Conservation (phyloP, 805 yeast species). For the fission yeast (Schizosaccharomyces pombe) region DNA sequence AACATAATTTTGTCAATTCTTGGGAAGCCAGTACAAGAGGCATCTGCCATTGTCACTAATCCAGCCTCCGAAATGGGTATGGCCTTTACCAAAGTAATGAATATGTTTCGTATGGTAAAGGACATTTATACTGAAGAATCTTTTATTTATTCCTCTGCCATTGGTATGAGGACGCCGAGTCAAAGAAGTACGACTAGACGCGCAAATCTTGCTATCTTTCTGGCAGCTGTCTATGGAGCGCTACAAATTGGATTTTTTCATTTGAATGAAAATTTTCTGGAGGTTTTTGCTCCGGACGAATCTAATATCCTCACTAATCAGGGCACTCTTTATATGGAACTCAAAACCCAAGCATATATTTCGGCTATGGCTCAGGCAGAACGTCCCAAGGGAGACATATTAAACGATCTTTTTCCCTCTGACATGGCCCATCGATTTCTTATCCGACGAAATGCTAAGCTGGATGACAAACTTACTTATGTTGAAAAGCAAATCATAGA, state of each 20-base stretch:
- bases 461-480: not conserved
- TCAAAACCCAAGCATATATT: constrained; percentile 87
- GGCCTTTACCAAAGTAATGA: not conserved
- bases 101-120: constrained; percentile 16
- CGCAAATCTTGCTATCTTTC: constrained; percentile 67
- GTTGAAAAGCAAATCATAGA: not conserved
- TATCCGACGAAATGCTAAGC: constrained; percentile 9
- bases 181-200: constrained; percentile 44
- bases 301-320: constrained; percentile 57
- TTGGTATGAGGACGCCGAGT: constrained; percentile 13
- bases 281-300: constrained; percentile 56
- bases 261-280: constrained; percentile 62
- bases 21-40: not conserved
- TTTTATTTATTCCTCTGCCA: constrained; percentile 41
- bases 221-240: constrained; percentile 67
- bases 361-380: constrained; percentile 49
- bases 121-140: constrained; percentile 47
- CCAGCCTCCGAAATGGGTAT: constrained; percentile 1
- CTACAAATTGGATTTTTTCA: constrained; percentile 71
- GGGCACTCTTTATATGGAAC: constrained; percentile 48
- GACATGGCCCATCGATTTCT: constrained; percentile 27
- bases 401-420: constrained; percentile 54
- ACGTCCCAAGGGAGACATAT: constrained; percentile 37
- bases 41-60: not conserved
- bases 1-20: not conserved